Evolutionary conservation across 139 green algal species (phyloP).

Genomic region (Eudorina sp.): DNA sequence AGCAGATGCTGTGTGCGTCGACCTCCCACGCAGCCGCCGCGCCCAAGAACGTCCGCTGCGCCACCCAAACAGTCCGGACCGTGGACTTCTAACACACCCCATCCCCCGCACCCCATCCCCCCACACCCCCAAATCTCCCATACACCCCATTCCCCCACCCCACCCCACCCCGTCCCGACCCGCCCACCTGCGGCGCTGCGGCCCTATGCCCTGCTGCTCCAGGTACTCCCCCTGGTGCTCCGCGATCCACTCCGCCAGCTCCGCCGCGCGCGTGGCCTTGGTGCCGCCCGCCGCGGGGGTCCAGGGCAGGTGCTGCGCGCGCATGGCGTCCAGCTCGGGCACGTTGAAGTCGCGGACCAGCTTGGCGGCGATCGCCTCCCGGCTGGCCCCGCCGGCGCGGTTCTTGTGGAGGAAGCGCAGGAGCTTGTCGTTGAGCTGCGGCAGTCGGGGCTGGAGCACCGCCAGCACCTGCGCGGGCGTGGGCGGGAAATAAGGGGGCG

Average conservation of each 20-base stretch:
- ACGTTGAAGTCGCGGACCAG: constrained; percentile 31
- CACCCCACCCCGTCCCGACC: too few species aligned
- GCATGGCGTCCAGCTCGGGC: constrained; percentile 34
- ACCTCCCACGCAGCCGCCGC: too few species aligned
- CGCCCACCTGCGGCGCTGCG: constrained; percentile 3
- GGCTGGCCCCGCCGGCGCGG: not conserved
- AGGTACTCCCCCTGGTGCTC: constrained; percentile 40
- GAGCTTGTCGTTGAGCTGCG: constrained; percentile 20
- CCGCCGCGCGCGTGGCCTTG: constrained; percentile 21
- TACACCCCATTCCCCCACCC: too few species aligned
- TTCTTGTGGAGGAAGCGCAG: constrained; percentile 39
- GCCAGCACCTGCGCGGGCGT: not conserved
- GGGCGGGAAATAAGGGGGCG: too few species aligned
- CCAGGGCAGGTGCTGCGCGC: constrained; percentile 34
- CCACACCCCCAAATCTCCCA: too few species aligned
- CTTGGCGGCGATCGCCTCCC: not conserved
- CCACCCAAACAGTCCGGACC: too few species aligned
- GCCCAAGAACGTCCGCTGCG: too few species aligned
- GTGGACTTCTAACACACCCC: too few species aligned
- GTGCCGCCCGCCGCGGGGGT: not conserved
- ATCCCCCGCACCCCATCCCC: too few species aligned
- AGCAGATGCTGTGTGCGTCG: too few species aligned
- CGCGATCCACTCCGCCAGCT: constrained; percentile 41
- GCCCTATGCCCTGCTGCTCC: constrained; percentile 30
- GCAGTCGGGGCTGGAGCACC: constrained; percentile 21